Evolutionary conservation across 345 rosid genomes (phyloP), one percentile per base, ranked within the genome.

Genomic region (Hibiscus mutabilis): DNA sequence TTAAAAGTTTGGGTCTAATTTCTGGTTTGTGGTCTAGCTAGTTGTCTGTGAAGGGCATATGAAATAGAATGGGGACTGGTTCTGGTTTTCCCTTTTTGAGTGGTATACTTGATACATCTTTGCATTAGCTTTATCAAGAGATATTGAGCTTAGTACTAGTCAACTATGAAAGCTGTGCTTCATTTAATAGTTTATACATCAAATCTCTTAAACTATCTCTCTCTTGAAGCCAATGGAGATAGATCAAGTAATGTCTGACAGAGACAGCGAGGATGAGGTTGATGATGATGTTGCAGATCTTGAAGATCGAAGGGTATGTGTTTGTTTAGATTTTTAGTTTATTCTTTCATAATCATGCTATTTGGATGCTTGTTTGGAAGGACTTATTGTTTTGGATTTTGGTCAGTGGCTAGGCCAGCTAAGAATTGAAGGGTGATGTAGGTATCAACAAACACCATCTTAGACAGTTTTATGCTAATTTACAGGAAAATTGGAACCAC

Each of bases 201-300:
- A 27, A 16, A 42, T 61, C 55, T 71, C 51, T 68, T 44, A 66
- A 71, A 60, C 65, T 42, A 52, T 42, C 24, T 22, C 0, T 71
- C 37, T 60, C 74, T 71, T 71, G 68, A 33, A 95, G 98, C 92
- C 96, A 72, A 95, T 95, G 99, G 94, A 81, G 18, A 60, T 83
- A 71, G 99, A 89, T 77, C 99, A 95, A 85, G 98, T 92, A 67
- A 79, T 85, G 81, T 90, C 97, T 1, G 98, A 92, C 78, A 85
- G 88, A 74, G 99, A 95, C 70, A 95, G 98, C 64, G 99, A 95
- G 82, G 99, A 95, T 77, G 99, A 95, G 82, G 97, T 92, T 29
- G 99, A 95, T 75, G 99, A 95, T 75, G 99, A 92, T 83, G 98
- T 95, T 79, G 99, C 99, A 29, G 98, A 95, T 81, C 86, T 92